Conservation (phyloP, 352 stramenopile species). For the Phytophthora multivora region DNA sequence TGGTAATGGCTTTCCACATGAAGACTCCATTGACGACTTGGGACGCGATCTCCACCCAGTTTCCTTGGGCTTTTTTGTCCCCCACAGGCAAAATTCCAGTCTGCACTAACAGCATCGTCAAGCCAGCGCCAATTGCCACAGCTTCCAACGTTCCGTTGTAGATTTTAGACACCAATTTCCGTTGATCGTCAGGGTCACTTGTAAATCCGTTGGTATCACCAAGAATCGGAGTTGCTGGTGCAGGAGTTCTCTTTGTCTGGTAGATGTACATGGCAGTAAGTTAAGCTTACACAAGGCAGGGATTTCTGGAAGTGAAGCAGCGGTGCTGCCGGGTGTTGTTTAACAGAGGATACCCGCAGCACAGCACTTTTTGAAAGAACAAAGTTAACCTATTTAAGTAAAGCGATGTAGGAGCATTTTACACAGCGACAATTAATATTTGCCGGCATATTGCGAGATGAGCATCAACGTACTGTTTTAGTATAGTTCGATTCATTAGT, state of each 20-base stretch:
- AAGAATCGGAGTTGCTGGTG: constrained; percentile 1
- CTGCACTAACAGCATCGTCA: neutral
- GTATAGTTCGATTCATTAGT: neutral
- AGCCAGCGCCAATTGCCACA: neutral
- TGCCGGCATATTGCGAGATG: neutral
- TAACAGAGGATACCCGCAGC: no score
- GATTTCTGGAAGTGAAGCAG: neutral
- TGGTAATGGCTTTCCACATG: neutral
- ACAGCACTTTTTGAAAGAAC: no score
- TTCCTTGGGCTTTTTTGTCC: neutral
- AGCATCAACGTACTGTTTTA: constrained; percentile 10
- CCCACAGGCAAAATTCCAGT: constrained; percentile 1
- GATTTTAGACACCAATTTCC: neutral
- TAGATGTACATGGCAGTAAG: neutral
- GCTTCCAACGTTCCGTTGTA: neutral
- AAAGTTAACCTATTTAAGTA: neutral
- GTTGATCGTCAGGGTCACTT: neutral
- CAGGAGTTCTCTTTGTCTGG: neutral
- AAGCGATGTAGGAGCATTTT: no score
- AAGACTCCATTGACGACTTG: neutral
- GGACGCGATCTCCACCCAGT: neutral
- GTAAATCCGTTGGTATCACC: neutral
- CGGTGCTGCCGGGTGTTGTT: neutral
- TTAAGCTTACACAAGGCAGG: neutral
- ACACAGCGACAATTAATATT: no score